These are phyloP conservation scores for Toxicodendron radicans DNA, from an alignment of 345 rosid species.

Conservation along the genomic window DNA sequence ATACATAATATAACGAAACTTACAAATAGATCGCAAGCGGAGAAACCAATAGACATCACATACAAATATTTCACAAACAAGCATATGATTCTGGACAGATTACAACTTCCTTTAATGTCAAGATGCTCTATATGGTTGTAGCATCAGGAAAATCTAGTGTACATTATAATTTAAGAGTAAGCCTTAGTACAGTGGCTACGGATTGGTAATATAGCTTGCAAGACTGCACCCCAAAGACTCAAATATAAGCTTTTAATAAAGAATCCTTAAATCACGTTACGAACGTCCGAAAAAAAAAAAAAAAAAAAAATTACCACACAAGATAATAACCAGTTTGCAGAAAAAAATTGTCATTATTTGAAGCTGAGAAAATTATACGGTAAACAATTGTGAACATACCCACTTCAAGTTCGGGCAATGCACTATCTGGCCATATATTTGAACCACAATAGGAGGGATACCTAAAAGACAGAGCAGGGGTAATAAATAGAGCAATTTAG, in stretches of 20 bases:
- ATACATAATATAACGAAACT: neutral
- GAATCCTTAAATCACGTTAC: neutral
- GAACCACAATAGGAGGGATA: constrained; percentile 88
- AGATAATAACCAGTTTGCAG: neutral
- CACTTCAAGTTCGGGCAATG: constrained; percentile 80
- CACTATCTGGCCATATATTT: constrained; percentile 79
- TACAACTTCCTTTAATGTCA: neutral
- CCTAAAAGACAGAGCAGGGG: constrained; percentile 41
- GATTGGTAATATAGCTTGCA: constrained; percentile 3
- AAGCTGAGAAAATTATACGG: neutral
- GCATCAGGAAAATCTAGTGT: neutral
- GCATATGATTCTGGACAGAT: neutral
- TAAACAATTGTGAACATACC: constrained; percentile 45
- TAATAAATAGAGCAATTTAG: constrained; percentile 15
- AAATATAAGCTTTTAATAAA: neutral
- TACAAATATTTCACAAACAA: neutral
- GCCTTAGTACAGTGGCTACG: neutral
- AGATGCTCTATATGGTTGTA: neutral
- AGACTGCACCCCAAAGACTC: neutral
- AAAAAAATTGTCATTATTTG: neutral
- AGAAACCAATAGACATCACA: neutral
- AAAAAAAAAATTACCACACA: constrained; percentile 1
- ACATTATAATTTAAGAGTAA: neutral
- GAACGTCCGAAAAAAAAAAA: neutral
- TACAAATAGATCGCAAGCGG: neutral